These are phyloP conservation scores for Kazachstania africana DNA, from an alignment of 805 yeast species.

Conservation along the genomic window DNA sequence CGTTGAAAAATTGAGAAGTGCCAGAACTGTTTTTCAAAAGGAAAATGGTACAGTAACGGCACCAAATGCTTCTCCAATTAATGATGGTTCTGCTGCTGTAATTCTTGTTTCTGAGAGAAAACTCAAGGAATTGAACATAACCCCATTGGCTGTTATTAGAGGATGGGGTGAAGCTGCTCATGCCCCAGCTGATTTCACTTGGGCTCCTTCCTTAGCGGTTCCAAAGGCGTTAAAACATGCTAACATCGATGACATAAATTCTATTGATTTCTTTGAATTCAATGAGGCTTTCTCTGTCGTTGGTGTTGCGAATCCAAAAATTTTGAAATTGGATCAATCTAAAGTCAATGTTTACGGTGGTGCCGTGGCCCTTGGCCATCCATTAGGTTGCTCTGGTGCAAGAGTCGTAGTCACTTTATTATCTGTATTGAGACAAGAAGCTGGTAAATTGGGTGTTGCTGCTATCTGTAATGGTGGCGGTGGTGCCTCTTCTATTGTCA, in stretches of 20 bases:
- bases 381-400: slow-evolving; percentile 94
- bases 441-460: slow-evolving; percentile 83
- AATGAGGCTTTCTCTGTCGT: slow-evolving; percentile 98
- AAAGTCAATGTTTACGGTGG: slow-evolving; percentile 89
- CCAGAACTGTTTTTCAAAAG: slow-evolving; percentile 89
- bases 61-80: slow-evolving; percentile 90
- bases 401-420: slow-evolving; percentile 80
- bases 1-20: slow-evolving; percentile 62
- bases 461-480: slow-evolving; percentile 99
- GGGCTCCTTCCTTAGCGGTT: slow-evolving; percentile 89
- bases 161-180: slow-evolving; percentile 99
- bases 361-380: slow-evolving; percentile 92
- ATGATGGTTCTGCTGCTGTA: slow-evolving; percentile 97
- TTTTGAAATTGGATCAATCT: slow-evolving; percentile 42
- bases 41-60: slow-evolving; percentile 96
- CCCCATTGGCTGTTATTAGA: slow-evolving; percentile 76
- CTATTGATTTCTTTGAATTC: slow-evolving; percentile 85
- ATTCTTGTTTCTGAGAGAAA: slow-evolving; percentile 76
- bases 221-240: slow-evolving; percentile 95
- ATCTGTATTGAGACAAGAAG: slow-evolving; percentile 73
- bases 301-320: slow-evolving; percentile 77
- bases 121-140: slow-evolving; percentile 73
- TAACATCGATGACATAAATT: slow-evolving; percentile 39
- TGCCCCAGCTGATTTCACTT: slow-evolving; percentile 88
- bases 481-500: slow-evolving; percentile 89